Percentiles rank a stretch among this genome's conserved stretches.
phyloP scores from a whole-genome alignment of 306 rosid species.

The Pterocarpus santalinus region DNA sequence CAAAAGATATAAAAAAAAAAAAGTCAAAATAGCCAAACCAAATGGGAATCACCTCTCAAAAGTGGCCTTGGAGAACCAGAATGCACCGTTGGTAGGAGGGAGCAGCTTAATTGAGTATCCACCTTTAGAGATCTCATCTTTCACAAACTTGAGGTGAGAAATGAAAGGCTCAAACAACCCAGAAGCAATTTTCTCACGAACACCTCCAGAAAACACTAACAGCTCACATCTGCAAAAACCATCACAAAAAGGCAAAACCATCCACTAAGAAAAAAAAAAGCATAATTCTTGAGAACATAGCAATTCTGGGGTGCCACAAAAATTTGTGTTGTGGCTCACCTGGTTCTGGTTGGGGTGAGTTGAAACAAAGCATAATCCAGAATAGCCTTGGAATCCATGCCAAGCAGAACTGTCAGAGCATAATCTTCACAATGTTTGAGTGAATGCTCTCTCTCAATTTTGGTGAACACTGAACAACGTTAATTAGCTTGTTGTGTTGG shows the following conservation, averaged over 20 bases:
- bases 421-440: constrained; percentile 1
- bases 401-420: constrained; percentile 42
- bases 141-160: constrained; percentile 63
- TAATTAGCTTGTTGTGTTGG: background rate
- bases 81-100: constrained; percentile 55
- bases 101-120: constrained; percentile 73
- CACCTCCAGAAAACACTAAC: constrained; percentile 59
- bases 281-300: background rate
- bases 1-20: background rate
- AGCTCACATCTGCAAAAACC: constrained; percentile 59
- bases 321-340: constrained; percentile 23
- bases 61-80: constrained; percentile 71
- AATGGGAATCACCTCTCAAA: constrained; percentile 61
- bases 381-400: constrained; percentile 58
- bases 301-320: constrained; percentile 10
- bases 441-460: constrained; percentile 4
- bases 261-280: constrained; percentile 9
- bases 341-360: constrained; percentile 68
- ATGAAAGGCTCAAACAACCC: constrained; percentile 71
- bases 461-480: constrained; percentile 13
- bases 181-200: constrained; percentile 68
- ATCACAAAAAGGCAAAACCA: constrained; percentile 10
- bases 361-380: constrained; percentile 66
- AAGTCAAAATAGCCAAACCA: background rate
- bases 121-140: constrained; percentile 76